phyloP scores from a whole-genome alignment of 805 yeast species.

The Saccharomycopsis javanensis region DNA sequence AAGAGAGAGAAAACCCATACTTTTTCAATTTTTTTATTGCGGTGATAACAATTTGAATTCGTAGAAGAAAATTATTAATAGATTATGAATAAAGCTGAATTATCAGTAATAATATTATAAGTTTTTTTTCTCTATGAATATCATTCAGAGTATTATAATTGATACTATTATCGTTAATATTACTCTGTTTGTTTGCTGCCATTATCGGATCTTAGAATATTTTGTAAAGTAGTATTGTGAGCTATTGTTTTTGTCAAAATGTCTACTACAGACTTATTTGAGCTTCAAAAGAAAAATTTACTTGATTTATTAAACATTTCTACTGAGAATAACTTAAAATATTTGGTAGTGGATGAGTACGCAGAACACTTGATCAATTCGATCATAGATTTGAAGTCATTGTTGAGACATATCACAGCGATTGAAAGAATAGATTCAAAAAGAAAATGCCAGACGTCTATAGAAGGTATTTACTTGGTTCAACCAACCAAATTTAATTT shows the following conservation, averaged over 20 bases:
- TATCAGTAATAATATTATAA: no score
- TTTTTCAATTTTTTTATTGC: no score
- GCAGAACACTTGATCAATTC: conserved; percentile 40
- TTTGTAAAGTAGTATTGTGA: neutral
- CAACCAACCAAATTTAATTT: conserved; percentile 60
- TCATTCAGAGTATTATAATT: no score
- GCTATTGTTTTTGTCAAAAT: neutral
- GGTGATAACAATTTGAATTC: no score
- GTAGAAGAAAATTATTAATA: no score
- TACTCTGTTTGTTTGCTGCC: neutral
- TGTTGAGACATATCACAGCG: conserved; percentile 49
- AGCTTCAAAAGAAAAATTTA: conserved; percentile 3
- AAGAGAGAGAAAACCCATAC: no score
- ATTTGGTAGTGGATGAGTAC: conserved; percentile 47
- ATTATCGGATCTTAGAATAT: neutral
- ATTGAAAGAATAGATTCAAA: conserved; percentile 53
- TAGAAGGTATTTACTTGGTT: conserved; percentile 73
- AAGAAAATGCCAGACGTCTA: conserved; percentile 50
- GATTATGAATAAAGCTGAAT: no score
- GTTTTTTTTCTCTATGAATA: no score
- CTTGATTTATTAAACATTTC: conserved; percentile 3
- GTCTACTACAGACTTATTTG: conserved; percentile 1
- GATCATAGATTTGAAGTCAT: conserved; percentile 39
- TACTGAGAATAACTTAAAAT: conserved; percentile 37
- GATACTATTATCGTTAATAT: no score